A percentile compares a stretch with the other conserved stretches of the same genome.
Conservation (phyloP, 2,329 filamentous ascomycete species). For the Xylariaceae sp. region DNA sequence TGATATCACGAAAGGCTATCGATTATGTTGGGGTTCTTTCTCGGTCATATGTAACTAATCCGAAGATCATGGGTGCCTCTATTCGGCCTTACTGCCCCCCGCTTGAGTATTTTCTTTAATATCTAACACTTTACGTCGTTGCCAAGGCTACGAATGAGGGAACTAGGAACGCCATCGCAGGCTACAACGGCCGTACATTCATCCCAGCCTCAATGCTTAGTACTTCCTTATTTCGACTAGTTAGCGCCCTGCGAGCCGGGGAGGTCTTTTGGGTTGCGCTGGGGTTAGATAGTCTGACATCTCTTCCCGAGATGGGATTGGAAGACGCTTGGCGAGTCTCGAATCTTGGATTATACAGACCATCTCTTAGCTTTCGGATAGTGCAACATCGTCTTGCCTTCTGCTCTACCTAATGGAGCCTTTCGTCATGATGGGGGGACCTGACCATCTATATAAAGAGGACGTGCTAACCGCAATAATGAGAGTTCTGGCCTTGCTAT, state of each 20-base stretch:
- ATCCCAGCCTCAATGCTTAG: constrained; percentile 1
- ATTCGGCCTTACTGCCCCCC: background rate
- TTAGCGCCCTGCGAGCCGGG: constrained; percentile 2
- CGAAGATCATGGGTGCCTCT: background rate
- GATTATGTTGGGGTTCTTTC: background rate
- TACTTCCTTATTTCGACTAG: constrained; percentile 27
- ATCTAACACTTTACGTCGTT: background rate
- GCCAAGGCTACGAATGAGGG: constrained; percentile 11
- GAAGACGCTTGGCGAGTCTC: constrained; percentile 19
- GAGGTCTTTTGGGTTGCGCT: background rate
- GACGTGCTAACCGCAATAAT: background rate
- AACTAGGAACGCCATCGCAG: constrained; percentile 3
- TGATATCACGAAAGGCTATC: background rate
- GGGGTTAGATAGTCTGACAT: background rate
- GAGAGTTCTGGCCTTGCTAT: background rate
- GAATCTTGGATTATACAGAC: constrained; percentile 9
- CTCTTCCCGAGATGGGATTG: constrained; percentile 14
- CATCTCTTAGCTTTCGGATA: constrained; percentile 12
- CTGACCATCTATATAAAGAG: constrained; percentile 13
- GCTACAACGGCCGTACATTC: constrained; percentile 1
- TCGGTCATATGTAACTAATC: constrained; percentile 1
- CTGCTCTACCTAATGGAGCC: background rate
- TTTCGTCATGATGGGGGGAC: background rate
- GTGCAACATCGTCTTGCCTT: constrained; percentile 12
- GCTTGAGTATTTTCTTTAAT: constrained; percentile 1